Conservation (phyloP, 306 rosid species). For the Trifolium fragiferum region DNA sequence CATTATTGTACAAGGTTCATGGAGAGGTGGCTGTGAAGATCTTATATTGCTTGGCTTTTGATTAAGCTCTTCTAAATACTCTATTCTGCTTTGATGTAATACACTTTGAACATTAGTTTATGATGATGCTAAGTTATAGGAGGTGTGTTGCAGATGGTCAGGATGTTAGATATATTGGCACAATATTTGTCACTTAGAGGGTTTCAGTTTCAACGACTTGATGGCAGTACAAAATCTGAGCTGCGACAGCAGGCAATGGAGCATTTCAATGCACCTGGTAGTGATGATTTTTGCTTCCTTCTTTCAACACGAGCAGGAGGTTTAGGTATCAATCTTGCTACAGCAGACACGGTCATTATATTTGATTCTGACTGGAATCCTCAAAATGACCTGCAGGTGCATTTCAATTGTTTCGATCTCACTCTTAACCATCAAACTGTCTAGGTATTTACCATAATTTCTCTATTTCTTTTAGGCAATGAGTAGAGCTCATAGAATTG, state of each 20-base stretch:
- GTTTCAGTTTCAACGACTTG: conserved; percentile 97
- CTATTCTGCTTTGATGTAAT: conserved; percentile 6
- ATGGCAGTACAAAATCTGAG: conserved; percentile 98
- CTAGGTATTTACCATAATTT: conserved; percentile 17
- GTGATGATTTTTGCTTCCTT: conserved; percentile 99
- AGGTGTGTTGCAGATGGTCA: conserved; percentile 82
- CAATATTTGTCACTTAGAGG: conserved; percentile 93
- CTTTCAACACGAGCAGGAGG: conserved; percentile 99
- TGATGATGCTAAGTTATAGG: conserved; percentile 30
- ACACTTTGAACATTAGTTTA: conserved; percentile 29
- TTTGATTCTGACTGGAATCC: conserved; percentile 99
- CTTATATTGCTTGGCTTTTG: conserved; percentile 25
- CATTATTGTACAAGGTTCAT: conserved; percentile 29
- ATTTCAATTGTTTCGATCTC: conserved; percentile 21
- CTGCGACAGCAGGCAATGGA: conserved; percentile 99
- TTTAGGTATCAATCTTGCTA: conserved; percentile 97
- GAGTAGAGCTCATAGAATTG: conserved; percentile 99
- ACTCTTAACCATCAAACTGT: conserved; percentile 21
- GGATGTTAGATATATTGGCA: conserved; percentile 95
- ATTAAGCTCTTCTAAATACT: conserved; percentile 19
- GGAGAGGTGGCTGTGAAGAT: conserved; percentile 14
- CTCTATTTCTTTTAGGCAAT: conserved; percentile 67
- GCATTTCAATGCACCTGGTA: conserved; percentile 97
- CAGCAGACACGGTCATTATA: conserved; percentile 98
- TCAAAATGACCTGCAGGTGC: conserved; percentile 99